Conservation (phyloP, 225 moss, liverwort and hornwort genomes). For the Pseudoscleropodium purum region DNA sequence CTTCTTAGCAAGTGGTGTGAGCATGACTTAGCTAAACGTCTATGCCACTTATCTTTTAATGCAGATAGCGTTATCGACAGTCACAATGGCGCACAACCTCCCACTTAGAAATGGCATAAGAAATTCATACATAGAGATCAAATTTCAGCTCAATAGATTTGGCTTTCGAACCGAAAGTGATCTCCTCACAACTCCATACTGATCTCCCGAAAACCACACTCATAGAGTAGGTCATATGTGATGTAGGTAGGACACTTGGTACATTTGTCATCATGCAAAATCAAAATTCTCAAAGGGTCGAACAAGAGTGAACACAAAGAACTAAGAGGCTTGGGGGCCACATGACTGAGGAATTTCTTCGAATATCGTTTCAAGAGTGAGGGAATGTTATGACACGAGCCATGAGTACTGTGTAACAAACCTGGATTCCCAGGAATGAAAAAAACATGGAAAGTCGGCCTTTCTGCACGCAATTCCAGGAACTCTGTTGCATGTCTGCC, state of each 20-base stretch:
- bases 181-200: background rate
- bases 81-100: background rate
- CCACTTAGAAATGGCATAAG: background rate
- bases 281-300: background rate
- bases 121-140: background rate
- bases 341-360: background rate
- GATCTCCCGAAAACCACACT: background rate
- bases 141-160: background rate
- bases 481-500: constrained; percentile 46
- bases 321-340: background rate
- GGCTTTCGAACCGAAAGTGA: background rate
- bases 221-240: background rate
- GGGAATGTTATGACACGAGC: background rate
- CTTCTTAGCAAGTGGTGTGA: background rate
- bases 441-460: constrained; percentile 33
- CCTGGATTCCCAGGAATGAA: constrained; percentile 57
- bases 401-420: background rate
- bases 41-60: background rate
- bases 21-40: background rate
- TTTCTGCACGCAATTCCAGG: constrained; percentile 39
- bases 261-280: background rate
- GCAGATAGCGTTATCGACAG: background rate
- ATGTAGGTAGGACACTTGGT: background rate
- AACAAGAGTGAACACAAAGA: background rate
- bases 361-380: background rate